Evolutionary conservation across 495 filamentous ascomycete species (phyloP), one percentile per base, ranked within the genome.

Genomic region (Xylaria curta): DNA sequence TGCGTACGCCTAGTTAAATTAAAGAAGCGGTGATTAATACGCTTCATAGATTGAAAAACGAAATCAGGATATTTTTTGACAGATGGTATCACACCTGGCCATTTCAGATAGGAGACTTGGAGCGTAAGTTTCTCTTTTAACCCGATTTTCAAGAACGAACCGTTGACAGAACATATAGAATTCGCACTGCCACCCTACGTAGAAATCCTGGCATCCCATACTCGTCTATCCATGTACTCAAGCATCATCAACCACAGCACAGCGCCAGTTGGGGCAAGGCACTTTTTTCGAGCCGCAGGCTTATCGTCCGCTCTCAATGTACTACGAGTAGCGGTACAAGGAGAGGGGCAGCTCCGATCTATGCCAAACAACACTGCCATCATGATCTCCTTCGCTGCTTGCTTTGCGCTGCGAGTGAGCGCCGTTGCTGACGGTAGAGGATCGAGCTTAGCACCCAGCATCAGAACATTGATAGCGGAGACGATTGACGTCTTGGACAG

Each of bases 281-380:
- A 88, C 51, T 91, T 91, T 78, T 93, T 93, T 82, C 87, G 89
- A 26, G 87, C 90, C 5, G 90, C 89, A 12, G 88, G 89, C 5
- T 83, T 93, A 21, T 92, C 91, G 0, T 90, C 91, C 0, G 89
- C 91, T 1, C 75, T 93, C 21, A 92, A 91, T 76, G 91, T 93
- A n/a, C 87, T 93, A 80, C 86, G 91, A 63, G 88, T 90, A 4
- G 90, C 91, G 17, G 91, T 92, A 17, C 90, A 92, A 78, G 91
- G 91, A 6, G 91, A 93, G 78, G 82, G 83, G 2, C 86, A 89
- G 70, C 84, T 93, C 4, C 89, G 90, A 47, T 92, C 90, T 12
- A 92, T 93, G 90, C 91, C 91, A 4, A 93, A 92, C 81, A 92
- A 93, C 71, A 90, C 91, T 0, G 89, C 90, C 49, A 92, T 92